Base-by-base conservation (phyloP, 805 yeast species). In the Spathaspora girioi region DNA sequence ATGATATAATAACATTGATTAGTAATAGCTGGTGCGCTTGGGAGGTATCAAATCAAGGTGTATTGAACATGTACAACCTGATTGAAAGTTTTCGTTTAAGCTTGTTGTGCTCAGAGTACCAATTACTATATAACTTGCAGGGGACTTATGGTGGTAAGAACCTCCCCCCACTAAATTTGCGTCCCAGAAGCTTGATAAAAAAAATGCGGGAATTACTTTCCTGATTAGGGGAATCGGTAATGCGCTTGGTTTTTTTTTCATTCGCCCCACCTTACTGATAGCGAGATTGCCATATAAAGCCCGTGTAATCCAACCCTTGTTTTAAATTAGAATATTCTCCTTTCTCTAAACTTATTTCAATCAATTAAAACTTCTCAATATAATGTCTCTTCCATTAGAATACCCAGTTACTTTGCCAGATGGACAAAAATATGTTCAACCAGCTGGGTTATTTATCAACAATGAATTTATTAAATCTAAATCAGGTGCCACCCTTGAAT, bases 401-500 rank as follows among this genome's bases (percentile, higher is more conserved):
- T 62, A 64, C 61, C 71, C 70, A 46, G 67, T 75, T 47, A 69
- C 76, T 29, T 67, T 74, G 57, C 84, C 86, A 18, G 76, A 73
- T 41, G 86, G 86, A 47, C 59, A 64, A 46, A 73, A 71, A 46
- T 79, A 70, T 63, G 57, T 65, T 23, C 86, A 81, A 59, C 89
- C 87, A 38, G 53, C 82, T n/a, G 89, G 89, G 6, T 69, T 83
- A 54, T 84, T 81, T 62, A 73, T 74, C 56, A 73, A 75, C 61
- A 72, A 72, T 56, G 77, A 73, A 58, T 75, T 72, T 54, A 73
- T 74, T 35, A 54, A 59, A 43, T 68, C 78, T 9, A 63, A 65
- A 47, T 58, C 62, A 20, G 69, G 69, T 11, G 60, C 63, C 47
- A 73, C 76, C 27, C 53, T 75, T 43, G 77, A 75, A 14, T 73